Base-by-base conservation (phyloP, 2,329 filamentous ascomycete species). In the Fusarium sp. region DNA sequence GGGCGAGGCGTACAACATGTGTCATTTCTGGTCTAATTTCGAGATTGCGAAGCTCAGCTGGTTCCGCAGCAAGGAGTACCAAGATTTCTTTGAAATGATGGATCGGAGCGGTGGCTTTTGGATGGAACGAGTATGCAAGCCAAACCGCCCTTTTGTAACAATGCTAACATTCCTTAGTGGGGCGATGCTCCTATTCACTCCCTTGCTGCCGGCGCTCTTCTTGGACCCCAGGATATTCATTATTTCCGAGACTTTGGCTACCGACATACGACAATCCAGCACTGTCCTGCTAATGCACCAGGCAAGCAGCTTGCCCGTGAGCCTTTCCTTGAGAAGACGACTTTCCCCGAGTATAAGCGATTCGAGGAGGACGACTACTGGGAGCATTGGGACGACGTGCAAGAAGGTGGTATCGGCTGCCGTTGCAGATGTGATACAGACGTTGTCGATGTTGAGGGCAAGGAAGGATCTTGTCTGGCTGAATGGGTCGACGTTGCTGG, bases 21-120 rank as follows among this genome's bases (percentile, higher is more conserved):
- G 96, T 80, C 96, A 99, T 84, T 99, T 98, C 85, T 99, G 96
- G 96, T 97, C 94, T 80, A 99, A 99, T 81, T 99, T 99, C 74
- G 96, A 99, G 81, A 99, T 99, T 82, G 96, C 96, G 16, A 90
- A 91, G 64, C 87, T 99, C 66, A 92, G 93, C 82, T 99, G 94
- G 90, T 98, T 98, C 88, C 90, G 96, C 74, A 98, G 94, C 84
- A 95, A 97, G 82, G 92, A 94, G 78, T 99, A 99, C 79, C 92
- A 97, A 75, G 96, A 98, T 72, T 99, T 99, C 81, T 99, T 99
- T 81, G 86, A 98, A 77, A 97, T 97, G 92, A 98, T 99, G 95
- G 96, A 99, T 79, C 91, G 91, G 69, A 98, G 94, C 79, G 96
- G 96, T 71, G 96, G 96, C 49, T 99, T 99, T 83, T 99, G 96